These are phyloP conservation scores for Leccinum ochraceum DNA, from an alignment of 768 basidiomycete species.

Conservation along the genomic window DNA sequence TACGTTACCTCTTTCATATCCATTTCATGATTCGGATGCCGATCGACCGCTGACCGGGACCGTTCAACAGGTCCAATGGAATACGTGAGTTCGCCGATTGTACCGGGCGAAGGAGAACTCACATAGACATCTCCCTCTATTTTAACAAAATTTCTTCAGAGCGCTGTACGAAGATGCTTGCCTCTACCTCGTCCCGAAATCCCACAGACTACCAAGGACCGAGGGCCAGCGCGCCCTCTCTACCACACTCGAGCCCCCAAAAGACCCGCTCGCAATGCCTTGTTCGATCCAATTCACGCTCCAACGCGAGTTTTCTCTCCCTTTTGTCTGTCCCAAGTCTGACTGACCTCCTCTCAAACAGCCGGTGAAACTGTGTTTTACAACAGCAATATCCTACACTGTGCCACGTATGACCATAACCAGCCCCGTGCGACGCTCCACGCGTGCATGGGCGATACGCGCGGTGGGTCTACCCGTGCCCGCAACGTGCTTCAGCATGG, in stretches of 20 bases:
- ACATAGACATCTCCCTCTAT: background rate
- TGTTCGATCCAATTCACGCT: constrained; percentile 57
- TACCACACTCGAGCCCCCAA: constrained; percentile 47
- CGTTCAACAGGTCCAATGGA: constrained; percentile 68
- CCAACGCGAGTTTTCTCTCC: constrained; percentile 42
- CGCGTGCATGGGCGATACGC: constrained; percentile 61
- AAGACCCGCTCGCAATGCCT: constrained; percentile 68
- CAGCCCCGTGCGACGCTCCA: constrained; percentile 65
- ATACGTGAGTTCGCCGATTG: constrained; percentile 51
- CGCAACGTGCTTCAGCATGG: constrained; percentile 78
- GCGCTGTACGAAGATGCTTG: constrained; percentile 70
- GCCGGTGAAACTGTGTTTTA: constrained; percentile 81
- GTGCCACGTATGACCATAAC: constrained; percentile 58
- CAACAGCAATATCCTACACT: constrained; percentile 78
- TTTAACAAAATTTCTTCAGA: constrained; percentile 32
- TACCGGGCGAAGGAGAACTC: background rate
- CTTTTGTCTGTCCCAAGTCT: background rate
- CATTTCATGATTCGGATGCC: background rate
- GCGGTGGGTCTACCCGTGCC: constrained; percentile 63
- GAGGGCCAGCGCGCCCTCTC: constrained; percentile 59
- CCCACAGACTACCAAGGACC: constrained; percentile 60
- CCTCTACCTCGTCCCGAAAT: constrained; percentile 69
- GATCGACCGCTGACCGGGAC: background rate
- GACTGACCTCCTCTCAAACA: background rate
- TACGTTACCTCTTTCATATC: constrained; percentile 25